A percentile compares a stretch with the other conserved stretches of the same genome.
Conservation (phyloP, 805 yeast species). For the Starmerella ratchasimensis region DNA sequence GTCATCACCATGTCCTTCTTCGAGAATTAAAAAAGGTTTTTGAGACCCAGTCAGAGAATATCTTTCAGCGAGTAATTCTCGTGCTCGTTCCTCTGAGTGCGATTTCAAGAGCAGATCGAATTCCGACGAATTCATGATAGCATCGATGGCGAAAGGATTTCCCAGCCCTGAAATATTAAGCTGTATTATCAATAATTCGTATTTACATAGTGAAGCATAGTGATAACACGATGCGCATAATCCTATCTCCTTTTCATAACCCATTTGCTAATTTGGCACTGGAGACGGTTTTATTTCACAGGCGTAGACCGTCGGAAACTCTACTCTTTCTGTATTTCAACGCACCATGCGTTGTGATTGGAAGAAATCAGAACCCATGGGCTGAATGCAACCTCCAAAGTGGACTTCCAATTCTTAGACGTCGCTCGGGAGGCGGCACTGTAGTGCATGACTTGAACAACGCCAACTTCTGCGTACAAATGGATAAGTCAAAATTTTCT, state of each 20-base stretch:
- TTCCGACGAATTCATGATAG: conserved; percentile 19
- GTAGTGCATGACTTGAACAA: conserved; percentile 91
- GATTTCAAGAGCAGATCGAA: conserved; percentile 22
- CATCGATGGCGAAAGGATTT: no score
- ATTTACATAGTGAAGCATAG: no score
- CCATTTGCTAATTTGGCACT: conserved; percentile 70
- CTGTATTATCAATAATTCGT: no score
- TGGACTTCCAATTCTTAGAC: conserved; percentile 57
- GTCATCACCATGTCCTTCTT: conserved; percentile 11
- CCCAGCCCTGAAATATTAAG: neutral
- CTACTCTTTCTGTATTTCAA: conserved; percentile 64
- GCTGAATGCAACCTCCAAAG: conserved; percentile 58
- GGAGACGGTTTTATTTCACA: conserved; percentile 62
- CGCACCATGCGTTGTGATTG: conserved; percentile 78
- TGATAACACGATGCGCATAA: conserved; percentile 28
- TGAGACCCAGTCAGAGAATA: conserved; percentile 28
- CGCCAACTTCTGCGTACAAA: conserved; percentile 70
- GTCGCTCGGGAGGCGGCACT: conserved; percentile 91
- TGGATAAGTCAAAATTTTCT: conserved; percentile 49
- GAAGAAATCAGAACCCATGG: conserved; percentile 94
- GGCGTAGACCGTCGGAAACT: conserved; percentile 24
- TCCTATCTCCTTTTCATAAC: conserved; percentile 43
- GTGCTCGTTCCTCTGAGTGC: conserved; percentile 23
- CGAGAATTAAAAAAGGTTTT: conserved; percentile 26
- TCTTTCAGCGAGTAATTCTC: conserved; percentile 28